Percentiles rank a stretch among this genome's conserved stretches.
Conservation (phyloP, 2,329 filamentous ascomycete species). For the Aspergillus sp. region DNA sequence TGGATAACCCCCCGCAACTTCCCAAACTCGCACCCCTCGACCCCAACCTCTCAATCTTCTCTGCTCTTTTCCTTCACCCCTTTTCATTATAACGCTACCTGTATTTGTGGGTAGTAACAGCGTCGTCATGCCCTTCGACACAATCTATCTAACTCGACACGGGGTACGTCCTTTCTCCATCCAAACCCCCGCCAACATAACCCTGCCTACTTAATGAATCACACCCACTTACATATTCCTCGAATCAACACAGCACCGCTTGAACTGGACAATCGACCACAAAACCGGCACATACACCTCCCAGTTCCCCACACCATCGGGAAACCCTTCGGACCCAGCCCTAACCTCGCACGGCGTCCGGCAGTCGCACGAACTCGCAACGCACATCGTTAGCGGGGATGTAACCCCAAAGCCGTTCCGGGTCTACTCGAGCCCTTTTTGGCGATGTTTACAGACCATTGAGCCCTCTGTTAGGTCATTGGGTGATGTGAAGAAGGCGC, state of each 20-base stretch:
- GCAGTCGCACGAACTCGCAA: slow-evolving; percentile 76
- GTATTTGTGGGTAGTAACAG: not conserved
- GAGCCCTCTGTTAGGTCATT: slow-evolving; percentile 57
- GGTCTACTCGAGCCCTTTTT: slow-evolving; percentile 83
- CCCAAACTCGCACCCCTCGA: not conserved
- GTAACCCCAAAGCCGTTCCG: slow-evolving; percentile 45
- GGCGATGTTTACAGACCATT: slow-evolving; percentile 83
- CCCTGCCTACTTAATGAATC: not conserved
- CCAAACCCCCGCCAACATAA: not conserved
- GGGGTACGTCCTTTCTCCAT: slow-evolving; percentile 59
- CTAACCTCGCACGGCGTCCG: slow-evolving; percentile 82
- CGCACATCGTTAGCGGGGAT: slow-evolving; percentile 29
- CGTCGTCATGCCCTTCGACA: slow-evolving; percentile 61
- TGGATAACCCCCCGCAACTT: slow-evolving; percentile 19
- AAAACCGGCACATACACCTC: slow-evolving; percentile 75
- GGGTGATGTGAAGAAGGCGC: slow-evolving; percentile 12
- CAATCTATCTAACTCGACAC: slow-evolving; percentile 73
- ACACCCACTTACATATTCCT: not conserved
- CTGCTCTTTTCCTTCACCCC: not conserved
- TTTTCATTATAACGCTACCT: not conserved
- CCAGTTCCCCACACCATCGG: slow-evolving; percentile 75
- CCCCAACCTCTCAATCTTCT: not conserved
- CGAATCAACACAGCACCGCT: slow-evolving; percentile 68
- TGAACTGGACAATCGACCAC: slow-evolving; percentile 83
- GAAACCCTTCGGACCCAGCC: slow-evolving; percentile 82